These are phyloP conservation scores for Mucor circinelloides DNA, from an alignment of 371 early-diverging fungal genomes.

Conservation along the genomic window DNA sequence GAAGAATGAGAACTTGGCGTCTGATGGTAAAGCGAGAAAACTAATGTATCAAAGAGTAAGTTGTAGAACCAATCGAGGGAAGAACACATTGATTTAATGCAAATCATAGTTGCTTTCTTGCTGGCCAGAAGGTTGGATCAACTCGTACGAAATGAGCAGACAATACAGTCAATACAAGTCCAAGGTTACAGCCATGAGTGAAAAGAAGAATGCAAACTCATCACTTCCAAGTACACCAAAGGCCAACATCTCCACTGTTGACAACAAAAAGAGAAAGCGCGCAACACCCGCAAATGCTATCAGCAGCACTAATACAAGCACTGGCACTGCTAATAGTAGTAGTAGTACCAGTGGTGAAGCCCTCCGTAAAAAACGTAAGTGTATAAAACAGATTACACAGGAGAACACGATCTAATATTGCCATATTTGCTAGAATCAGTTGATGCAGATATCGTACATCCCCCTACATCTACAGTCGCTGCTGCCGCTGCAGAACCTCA, in stretches of 20 bases:
- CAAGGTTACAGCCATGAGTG: constrained; percentile 8
- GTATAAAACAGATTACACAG: not conserved
- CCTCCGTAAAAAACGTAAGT: constrained; percentile 13
- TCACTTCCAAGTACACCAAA: not conserved
- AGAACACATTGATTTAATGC: not conserved
- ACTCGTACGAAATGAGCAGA: constrained; percentile 56
- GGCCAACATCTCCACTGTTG: not conserved
- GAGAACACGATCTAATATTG: not conserved
- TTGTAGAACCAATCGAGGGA: not conserved
- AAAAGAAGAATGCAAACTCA: constrained; percentile 3
- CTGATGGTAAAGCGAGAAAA: constrained; percentile 54
- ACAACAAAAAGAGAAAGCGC: constrained; percentile 5
- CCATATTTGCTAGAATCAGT: not conserved
- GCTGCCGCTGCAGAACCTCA: not conserved
- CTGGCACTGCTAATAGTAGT: not conserved
- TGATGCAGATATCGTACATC: not conserved
- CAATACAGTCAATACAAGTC: constrained; percentile 57
- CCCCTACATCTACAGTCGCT: not conserved
- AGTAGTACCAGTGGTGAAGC: not conserved
- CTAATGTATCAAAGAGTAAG: constrained; percentile 54
- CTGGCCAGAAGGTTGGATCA: constrained; percentile 60
- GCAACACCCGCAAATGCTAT: not conserved
- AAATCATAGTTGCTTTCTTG: constrained; percentile 39
- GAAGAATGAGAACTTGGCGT: constrained; percentile 4
- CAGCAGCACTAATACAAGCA: not conserved